Base-by-base conservation (phyloP, 768 basidiomycete species). In the Rhodotorula toruloides region DNA sequence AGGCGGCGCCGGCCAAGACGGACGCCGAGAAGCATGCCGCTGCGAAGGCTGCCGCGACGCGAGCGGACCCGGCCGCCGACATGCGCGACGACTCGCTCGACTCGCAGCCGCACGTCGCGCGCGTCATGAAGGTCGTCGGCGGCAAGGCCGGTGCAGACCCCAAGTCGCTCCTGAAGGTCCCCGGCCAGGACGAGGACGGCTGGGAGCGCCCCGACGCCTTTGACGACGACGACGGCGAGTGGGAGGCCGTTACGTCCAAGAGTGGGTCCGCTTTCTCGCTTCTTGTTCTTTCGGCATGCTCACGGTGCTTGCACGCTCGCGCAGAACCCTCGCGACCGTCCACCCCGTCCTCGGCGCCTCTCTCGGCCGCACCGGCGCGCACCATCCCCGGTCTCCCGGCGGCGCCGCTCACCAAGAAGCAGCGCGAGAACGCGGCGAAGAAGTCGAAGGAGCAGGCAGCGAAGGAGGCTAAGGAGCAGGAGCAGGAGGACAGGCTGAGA, bases 371-470 rank as follows among this genome's bases (percentile, higher is more conserved):
- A 19, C 46, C 55, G 2, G 34, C 37, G 0, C 54, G 59, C 22
- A 21, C 50, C 32, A 40, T 70, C 7, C 63, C 63, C 25, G 68
- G 68, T 27, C 37, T 70, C 32, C 43, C 63, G 27, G 25, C 53
- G 13, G 39, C 53, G 4, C 21, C 67, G 6, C 44, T 58, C 11
- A 65, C 68, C 4, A 65, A 65, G 60, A 70, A 70, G 63, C 67
- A 68, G 58, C 61, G 62, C 58, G 67, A 68, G 58, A 70, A 70
- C 56, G 58, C 58, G n/a, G 44, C 44, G 13, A 65, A 61, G 44
- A 65, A 65, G 60, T 55, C 49, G 6, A 65, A 65, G 55, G 56
- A 54, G 40, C 52, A 58, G 29, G 59, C 59, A 16, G 27, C 34
- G 22, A 65, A 65, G 50, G 49, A 46, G 19, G 55, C 46, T 32